These are phyloP conservation scores for Aspergillus fijiensis DNA, from an alignment of 2,329 filamentous ascomycete species.

Conservation along the genomic window DNA sequence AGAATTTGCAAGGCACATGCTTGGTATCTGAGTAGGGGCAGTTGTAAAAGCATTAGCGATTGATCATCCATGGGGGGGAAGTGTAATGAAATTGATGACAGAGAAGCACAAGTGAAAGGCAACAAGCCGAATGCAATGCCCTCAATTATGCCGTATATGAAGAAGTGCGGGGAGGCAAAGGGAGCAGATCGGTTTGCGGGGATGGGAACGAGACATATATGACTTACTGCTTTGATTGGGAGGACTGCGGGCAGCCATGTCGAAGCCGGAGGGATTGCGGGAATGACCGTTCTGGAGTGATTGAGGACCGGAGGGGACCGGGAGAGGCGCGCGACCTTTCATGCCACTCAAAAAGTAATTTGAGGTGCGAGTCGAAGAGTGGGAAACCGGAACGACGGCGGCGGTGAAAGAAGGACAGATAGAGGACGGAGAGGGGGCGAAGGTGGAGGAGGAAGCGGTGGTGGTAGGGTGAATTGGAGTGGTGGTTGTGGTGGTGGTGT, in stretches of 20 bases:
- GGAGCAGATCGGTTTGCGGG: background rate
- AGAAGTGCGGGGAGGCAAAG: background rate
- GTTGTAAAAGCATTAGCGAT: background rate
- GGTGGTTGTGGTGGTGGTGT: slow-evolving; percentile 14
- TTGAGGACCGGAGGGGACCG: slow-evolving; percentile 36
- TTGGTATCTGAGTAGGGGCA: slow-evolving; percentile 68
- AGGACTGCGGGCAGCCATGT: slow-evolving; percentile 48
- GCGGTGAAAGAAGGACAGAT: slow-evolving; percentile 14
- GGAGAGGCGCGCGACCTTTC: slow-evolving; percentile 43
- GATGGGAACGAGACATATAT: background rate
- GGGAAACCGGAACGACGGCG: background rate
- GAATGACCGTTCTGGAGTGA: slow-evolving; percentile 42
- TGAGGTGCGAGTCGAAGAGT: slow-evolving; percentile 19
- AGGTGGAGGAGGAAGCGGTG: slow-evolving; percentile 6
- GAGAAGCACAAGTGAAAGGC: background rate
- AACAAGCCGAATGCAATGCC: background rate
- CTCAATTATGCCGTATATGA: background rate
- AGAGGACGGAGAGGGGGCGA: slow-evolving; percentile 17
- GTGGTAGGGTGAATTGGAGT: no score
- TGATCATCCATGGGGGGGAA: background rate
- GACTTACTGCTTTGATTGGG: slow-evolving; percentile 47
- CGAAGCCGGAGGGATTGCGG: slow-evolving; percentile 44
- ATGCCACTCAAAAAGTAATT: slow-evolving; percentile 38
- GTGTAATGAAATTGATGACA: background rate
- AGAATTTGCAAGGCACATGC: slow-evolving; percentile 99